phyloP scores from a whole-genome alignment of 2,329 filamentous ascomycete genomes.

The Pseudocercospora vitis region DNA sequence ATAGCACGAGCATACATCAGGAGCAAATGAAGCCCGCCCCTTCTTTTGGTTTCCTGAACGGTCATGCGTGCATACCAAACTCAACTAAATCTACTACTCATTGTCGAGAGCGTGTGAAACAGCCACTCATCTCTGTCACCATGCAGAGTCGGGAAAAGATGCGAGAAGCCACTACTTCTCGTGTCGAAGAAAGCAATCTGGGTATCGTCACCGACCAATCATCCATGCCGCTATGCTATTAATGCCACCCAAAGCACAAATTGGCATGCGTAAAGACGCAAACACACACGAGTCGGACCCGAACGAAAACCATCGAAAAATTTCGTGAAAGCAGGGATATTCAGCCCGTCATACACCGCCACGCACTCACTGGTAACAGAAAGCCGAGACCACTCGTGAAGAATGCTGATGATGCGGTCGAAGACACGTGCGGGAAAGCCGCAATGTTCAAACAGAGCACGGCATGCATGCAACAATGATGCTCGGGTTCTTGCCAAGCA shows the following conservation, averaged over 20 bases:
- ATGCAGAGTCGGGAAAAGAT: constrained; percentile 5
- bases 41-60: too few species aligned
- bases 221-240: constrained; percentile 24
- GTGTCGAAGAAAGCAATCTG: constrained; percentile 26
- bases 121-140: not conserved
- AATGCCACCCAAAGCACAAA: constrained; percentile 18
- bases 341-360: not conserved
- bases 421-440: not conserved
- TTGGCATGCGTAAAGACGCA: not conserved
- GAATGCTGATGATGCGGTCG: constrained; percentile 7
- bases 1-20: too few species aligned
- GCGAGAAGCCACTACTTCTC: not conserved
- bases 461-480: constrained; percentile 6
- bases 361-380: not conserved
- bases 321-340: not conserved
- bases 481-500: constrained; percentile 5
- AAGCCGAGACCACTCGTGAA: constrained; percentile 7
- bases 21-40: too few species aligned
- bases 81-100: constrained; percentile 1
- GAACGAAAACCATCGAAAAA: constrained; percentile 6
- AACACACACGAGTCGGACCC: not conserved
- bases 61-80: too few species aligned
- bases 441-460: not conserved
- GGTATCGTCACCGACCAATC: constrained; percentile 25
- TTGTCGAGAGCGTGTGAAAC: not conserved